phyloP scores from a whole-genome alignment of 2,329 filamentous ascomycete genomes.

The Penicillium fuscoglaucum region DNA sequence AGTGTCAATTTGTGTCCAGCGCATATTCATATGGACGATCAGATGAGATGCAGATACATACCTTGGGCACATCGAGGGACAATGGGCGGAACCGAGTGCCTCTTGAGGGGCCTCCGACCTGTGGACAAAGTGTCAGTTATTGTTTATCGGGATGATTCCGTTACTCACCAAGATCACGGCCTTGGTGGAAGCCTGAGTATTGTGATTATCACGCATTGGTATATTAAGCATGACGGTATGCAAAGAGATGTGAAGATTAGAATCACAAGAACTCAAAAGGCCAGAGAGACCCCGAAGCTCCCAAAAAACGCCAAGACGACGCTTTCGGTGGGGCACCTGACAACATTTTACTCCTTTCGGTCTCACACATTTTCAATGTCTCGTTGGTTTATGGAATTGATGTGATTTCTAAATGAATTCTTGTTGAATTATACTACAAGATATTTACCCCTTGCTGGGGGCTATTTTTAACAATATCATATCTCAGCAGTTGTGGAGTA shows the following conservation, averaged over 20 bases:
- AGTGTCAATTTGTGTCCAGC: neutral
- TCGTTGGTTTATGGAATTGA: neutral
- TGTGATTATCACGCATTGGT: constrained; percentile 43
- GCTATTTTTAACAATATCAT: neutral
- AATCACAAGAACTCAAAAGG: constrained; percentile 1
- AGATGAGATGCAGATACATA: constrained; percentile 40
- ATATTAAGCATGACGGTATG: constrained; percentile 46
- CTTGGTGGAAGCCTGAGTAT: constrained; percentile 69
- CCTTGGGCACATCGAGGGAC: constrained; percentile 94
- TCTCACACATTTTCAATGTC: neutral
- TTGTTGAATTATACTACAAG: too few relatives aligned
- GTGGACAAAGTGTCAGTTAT: constrained; percentile 32
- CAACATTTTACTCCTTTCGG: constrained; percentile 14
- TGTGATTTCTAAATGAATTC: neutral
- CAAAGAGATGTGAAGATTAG: constrained; percentile 2
- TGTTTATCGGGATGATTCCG: constrained; percentile 8
- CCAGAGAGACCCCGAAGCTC: constrained; percentile 16
- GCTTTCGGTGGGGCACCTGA: constrained; percentile 29
- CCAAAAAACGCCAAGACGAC: constrained; percentile 23
- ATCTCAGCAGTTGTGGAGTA: neutral
- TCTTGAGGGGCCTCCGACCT: constrained; percentile 94
- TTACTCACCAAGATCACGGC: constrained; percentile 82
- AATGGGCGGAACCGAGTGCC: constrained; percentile 94
- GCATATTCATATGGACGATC: neutral
- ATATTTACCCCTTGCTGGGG: neutral